phyloP scores from a whole-genome alignment of 352 stramenopile species.

The Globisporangium paddicum region DNA sequence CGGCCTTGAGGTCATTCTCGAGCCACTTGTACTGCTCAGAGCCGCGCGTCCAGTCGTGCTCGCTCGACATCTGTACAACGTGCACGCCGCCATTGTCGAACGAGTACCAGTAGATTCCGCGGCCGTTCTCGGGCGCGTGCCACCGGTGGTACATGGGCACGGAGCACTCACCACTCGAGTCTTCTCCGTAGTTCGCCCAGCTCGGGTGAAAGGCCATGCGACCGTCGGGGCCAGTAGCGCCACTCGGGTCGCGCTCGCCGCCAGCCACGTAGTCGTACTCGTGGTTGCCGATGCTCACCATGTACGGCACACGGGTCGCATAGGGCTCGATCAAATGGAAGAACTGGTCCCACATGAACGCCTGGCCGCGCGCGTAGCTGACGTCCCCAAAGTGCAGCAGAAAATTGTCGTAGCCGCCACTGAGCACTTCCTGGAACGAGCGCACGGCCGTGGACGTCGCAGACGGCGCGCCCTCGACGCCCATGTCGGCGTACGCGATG shows the following conservation, averaged over 20 bases:
- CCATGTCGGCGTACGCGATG: constrained; percentile 11
- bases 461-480: constrained; percentile 7
- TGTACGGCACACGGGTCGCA: constrained; percentile 68
- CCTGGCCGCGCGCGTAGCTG: constrained; percentile 22
- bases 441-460: constrained; percentile 12
- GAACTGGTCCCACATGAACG: constrained; percentile 67
- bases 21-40: constrained; percentile 90
- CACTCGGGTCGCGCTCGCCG: constrained; percentile 50
- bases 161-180: constrained; percentile 71
- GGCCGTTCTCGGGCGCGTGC: constrained; percentile 54
- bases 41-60: constrained; percentile 86
- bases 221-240: constrained; percentile 34
- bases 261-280: constrained; percentile 67
- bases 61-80: constrained; percentile 89
- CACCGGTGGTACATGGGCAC: constrained; percentile 77
- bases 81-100: constrained; percentile 88
- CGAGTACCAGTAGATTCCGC: constrained; percentile 88
- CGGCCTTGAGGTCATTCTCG: constrained; percentile 68
- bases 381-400: constrained; percentile 14
- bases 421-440: constrained; percentile 8
- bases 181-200: constrained; percentile 68
- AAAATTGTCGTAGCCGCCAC: constrained; percentile 10
- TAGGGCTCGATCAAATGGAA: constrained; percentile 70
- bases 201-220: constrained; percentile 63
- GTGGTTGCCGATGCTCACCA: constrained; percentile 77